These are phyloP conservation scores for Gonapodya prolifera DNA, from an alignment of 192 early-diverging fungal species.

Conservation along the genomic window DNA sequence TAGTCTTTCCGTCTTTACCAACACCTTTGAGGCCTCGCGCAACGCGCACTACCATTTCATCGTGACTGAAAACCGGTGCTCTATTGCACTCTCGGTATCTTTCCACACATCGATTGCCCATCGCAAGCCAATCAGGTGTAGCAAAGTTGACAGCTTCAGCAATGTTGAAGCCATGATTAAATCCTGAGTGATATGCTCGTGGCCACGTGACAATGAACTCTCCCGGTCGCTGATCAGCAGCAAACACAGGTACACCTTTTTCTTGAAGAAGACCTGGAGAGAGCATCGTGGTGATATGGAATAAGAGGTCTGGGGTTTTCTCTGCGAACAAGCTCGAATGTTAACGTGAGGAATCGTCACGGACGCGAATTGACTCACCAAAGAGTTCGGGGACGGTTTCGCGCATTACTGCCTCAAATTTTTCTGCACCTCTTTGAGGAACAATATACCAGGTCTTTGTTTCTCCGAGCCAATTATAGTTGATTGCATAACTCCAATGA, in stretches of 20 bases:
- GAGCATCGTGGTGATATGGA: conserved; percentile 88
- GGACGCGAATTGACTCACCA: not conserved
- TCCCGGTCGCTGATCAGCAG: conserved; percentile 76
- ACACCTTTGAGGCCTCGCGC: conserved; percentile 10
- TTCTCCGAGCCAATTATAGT: conserved; percentile 92
- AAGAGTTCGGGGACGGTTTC: conserved; percentile 75
- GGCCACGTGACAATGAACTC: conserved; percentile 95
- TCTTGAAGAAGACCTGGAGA: conserved; percentile 58
- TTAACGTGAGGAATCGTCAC: not conserved
- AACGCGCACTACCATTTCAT: conserved; percentile 68
- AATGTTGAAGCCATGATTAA: conserved; percentile 97
- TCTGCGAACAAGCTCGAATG: conserved; percentile 16
- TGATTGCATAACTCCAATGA: conserved; percentile 92
- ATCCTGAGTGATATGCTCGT: conserved; percentile 86
- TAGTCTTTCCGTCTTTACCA: not conserved
- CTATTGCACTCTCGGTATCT: conserved; percentile 68
- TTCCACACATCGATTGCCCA: conserved; percentile 61
- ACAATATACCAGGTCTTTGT: conserved; percentile 98
- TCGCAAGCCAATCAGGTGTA: conserved; percentile 76
- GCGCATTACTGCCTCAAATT: conserved; percentile 76
- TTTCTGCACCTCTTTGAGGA: conserved; percentile 59
- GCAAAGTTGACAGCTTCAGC: conserved; percentile 98
- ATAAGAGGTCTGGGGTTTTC: conserved; percentile 78
- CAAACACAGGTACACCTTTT: conserved; percentile 62
- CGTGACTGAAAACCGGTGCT: conserved; percentile 88